Evolutionary conservation across 2,329 filamentous ascomycete species (phyloP).

Genomic region (Venturia nashicola): DNA sequence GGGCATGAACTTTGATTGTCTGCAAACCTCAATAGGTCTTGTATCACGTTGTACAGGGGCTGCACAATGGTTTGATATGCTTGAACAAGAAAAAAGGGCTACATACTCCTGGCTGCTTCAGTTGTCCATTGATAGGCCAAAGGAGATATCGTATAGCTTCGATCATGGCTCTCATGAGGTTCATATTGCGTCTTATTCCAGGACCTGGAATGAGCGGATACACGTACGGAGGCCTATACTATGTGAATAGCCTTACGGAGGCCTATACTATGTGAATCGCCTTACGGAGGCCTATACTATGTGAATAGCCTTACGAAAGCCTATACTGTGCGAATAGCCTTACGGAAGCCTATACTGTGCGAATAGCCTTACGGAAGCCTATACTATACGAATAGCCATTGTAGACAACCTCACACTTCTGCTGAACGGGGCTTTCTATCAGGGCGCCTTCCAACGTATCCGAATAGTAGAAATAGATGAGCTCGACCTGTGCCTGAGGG

Average conservation of each 20-base stretch:
- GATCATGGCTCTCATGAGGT: neutral
- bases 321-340: too few relatives aligned
- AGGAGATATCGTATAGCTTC: neutral
- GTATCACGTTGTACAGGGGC: neutral
- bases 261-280: too few relatives aligned
- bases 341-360: neutral
- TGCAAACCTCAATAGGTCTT: neutral
- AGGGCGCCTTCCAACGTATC: neutral
- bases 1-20: neutral
- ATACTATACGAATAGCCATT: neutral
- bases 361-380: too few relatives aligned
- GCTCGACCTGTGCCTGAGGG: neutral
- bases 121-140: neutral
- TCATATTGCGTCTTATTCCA: too few relatives aligned
- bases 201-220: too few relatives aligned
- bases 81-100: neutral
- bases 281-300: neutral
- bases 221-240: neutral
- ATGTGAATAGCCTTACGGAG: neutral
- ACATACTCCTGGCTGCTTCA: neutral
- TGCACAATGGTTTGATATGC: neutral
- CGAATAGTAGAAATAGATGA: too few relatives aligned
- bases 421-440: neutral
- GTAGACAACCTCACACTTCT: neutral
- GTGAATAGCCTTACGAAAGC: too few relatives aligned